Base-by-base conservation (phyloP, 345 rosid genomes). In the Salix caprea region DNA sequence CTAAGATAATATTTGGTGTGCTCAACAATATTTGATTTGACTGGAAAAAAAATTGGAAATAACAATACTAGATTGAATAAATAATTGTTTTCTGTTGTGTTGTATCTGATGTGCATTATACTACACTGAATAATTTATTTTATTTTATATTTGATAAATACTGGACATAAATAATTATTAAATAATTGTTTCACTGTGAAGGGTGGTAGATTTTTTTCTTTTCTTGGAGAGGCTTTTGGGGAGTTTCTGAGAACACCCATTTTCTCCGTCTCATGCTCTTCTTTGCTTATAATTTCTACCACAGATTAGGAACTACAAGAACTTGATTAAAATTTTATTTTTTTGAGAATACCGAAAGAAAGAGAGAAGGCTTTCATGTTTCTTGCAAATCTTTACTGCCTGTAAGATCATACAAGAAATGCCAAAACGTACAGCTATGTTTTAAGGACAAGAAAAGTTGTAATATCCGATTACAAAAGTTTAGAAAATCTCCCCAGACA, bases 221-320 rank as follows among this genome's bases (percentile, higher is more conserved):
- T 89, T 74, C 60, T 68, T 3, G 88, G 80, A 68, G 83, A 81
- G 66, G 75, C 74, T 74, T 48, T 77, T 16, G 89, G 79, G 12
- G 86, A 71, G 78, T 71, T 78, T 54, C 85, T 82, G 3, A 64
- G 77, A 61, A 67, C 75, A 54, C 84, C 84, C 94, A 90, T 87
- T n/a, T 52, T 71, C 80, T 71, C 71, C 30, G 32, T 56, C 40
- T 1, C 2, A 9, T 23, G 2, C 65, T 65, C 69, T 19, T 32
- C 42, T 46, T 24, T 48, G 46, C 44, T 68, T 39, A 15, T 15
- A n/a, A 21, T 15, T 62, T 32, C 36, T 32, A 26, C 30, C 54
- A 26, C 74, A 39, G 65, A 24, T 16, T 11, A 46, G 40, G 44
- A 74, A 6, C 13, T 65, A 69, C 14, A 34, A 42, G 14, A n/a